Conservation (phyloP, 106 monocot genomes). For the Dendrobium chrysotoxum region DNA sequence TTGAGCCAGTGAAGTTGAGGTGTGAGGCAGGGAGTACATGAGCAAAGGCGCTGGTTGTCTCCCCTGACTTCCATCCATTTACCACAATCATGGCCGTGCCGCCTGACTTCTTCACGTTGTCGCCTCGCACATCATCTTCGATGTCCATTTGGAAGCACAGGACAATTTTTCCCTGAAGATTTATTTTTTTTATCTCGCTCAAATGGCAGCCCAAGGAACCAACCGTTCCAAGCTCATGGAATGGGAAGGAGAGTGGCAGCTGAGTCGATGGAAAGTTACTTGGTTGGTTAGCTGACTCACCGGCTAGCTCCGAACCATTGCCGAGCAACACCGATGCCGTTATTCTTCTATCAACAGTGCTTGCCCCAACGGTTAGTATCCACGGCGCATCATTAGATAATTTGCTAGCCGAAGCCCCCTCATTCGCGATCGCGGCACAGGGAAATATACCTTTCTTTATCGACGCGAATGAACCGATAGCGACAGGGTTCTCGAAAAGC, state of each 20-base stretch:
- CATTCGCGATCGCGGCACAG: conserved; percentile 7
- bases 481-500: background rate
- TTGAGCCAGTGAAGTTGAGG: conserved; percentile 8
- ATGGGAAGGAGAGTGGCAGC: conserved; percentile 8
- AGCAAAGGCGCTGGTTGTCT: conserved; percentile 10
- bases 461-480: conserved; percentile 15
- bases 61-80: background rate
- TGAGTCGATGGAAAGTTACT: background rate
- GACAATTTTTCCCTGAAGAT: conserved; percentile 8
- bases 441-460: conserved; percentile 1
- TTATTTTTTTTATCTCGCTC: background rate
- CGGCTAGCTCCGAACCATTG: conserved; percentile 5
- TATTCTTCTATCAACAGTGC: conserved; percentile 7
- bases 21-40: conserved; percentile 30
- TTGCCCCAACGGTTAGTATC: conserved; percentile 25
- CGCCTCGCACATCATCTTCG: background rate
- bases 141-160: background rate
- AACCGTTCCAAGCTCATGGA: background rate
- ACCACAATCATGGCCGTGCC: conserved; percentile 18
- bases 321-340: conserved; percentile 11
- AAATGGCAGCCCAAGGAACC: background rate
- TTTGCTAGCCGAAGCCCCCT: background rate
- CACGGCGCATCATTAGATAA: conserved; percentile 23
- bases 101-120: background rate
- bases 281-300: conserved; percentile 12